These are phyloP conservation scores for Malus fusca DNA, from an alignment of 306 rosid genomes.

Conservation along the genomic window DNA sequence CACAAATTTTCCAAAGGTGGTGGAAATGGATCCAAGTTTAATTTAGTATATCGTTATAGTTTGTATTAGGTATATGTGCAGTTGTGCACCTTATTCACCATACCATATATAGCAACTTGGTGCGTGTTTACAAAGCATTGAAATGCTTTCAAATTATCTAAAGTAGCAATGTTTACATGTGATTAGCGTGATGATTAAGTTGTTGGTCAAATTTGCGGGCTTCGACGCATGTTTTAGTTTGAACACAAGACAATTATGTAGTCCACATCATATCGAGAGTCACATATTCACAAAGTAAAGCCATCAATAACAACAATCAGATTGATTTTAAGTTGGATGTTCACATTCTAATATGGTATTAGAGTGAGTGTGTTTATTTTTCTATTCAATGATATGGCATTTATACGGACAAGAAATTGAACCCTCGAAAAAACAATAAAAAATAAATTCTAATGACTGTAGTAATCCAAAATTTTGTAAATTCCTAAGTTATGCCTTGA, in stretches of 20 bases:
- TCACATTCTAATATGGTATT: not conserved
- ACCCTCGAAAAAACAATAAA: not conserved
- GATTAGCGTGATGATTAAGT: not conserved
- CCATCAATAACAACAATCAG: too few relatives aligned
- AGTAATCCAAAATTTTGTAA: conserved; percentile 2
- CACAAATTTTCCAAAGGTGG: conserved; percentile 2
- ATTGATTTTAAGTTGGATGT: too few relatives aligned
- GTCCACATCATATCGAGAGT: not conserved
- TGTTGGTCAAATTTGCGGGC: not conserved
- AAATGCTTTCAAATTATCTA: not conserved
- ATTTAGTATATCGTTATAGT: not conserved
- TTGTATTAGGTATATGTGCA: not conserved
- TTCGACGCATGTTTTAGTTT: not conserved
- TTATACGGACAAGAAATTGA: not conserved
- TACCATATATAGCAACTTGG: not conserved
- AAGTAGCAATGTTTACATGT: not conserved
- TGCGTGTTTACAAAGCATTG: not conserved
- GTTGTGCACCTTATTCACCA: not conserved
- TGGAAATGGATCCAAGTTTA: not conserved
- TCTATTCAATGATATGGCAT: not conserved
- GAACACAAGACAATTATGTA: not conserved
- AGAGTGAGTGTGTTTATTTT: too few relatives aligned
- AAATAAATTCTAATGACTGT: not conserved
- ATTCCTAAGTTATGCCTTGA: conserved; percentile 20
- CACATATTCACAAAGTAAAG: too few relatives aligned